These are phyloP conservation scores for Geranium incanum DNA, from an alignment of 441 rosid species.

Conservation along the genomic window DNA sequence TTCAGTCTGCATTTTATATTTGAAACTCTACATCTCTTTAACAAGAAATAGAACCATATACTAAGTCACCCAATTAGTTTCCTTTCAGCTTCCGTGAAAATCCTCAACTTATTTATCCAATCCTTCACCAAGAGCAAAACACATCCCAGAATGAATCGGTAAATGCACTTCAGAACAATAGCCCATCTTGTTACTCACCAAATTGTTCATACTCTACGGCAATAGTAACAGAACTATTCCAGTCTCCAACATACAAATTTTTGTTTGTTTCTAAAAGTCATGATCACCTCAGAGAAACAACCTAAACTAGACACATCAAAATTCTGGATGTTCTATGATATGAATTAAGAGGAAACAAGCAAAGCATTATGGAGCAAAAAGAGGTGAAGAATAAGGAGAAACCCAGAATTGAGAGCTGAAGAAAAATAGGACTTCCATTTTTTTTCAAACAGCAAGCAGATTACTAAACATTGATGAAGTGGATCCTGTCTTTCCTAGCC, in stretches of 20 bases:
- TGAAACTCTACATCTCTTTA: slow-evolving; percentile 21
- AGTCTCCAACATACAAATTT: slow-evolving; percentile 23
- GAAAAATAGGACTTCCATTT: slow-evolving; percentile 20
- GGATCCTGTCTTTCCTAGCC: slow-evolving; percentile 31
- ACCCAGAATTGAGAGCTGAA: slow-evolving; percentile 10
- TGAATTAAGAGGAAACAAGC: background rate
- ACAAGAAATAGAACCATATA: slow-evolving; percentile 15
- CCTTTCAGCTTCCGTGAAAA: slow-evolving; percentile 26
- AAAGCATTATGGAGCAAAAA: slow-evolving; percentile 1
- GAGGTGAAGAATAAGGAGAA: slow-evolving; percentile 15
- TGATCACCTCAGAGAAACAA: slow-evolving; percentile 23
- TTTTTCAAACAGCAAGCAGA: slow-evolving; percentile 29
- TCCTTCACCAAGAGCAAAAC: slow-evolving; percentile 23
- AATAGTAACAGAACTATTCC: slow-evolving; percentile 20
- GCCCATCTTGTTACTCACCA: slow-evolving; percentile 25
- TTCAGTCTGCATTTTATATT: slow-evolving; percentile 1
- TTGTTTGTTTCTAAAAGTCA: slow-evolving; percentile 20
- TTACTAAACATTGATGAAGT: slow-evolving; percentile 23
- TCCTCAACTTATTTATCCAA: slow-evolving; percentile 19
- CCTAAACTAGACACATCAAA: slow-evolving; percentile 30
- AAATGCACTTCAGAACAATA: slow-evolving; percentile 19
- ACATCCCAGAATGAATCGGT: slow-evolving; percentile 19
- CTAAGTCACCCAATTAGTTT: slow-evolving; percentile 21
- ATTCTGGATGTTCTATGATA: slow-evolving; percentile 14
- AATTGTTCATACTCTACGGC: slow-evolving; percentile 26